Evolutionary conservation across 163 green algal genomes (phyloP), one percentile per base, ranked within the genome.

Genomic region (Volvox carteri): DNA sequence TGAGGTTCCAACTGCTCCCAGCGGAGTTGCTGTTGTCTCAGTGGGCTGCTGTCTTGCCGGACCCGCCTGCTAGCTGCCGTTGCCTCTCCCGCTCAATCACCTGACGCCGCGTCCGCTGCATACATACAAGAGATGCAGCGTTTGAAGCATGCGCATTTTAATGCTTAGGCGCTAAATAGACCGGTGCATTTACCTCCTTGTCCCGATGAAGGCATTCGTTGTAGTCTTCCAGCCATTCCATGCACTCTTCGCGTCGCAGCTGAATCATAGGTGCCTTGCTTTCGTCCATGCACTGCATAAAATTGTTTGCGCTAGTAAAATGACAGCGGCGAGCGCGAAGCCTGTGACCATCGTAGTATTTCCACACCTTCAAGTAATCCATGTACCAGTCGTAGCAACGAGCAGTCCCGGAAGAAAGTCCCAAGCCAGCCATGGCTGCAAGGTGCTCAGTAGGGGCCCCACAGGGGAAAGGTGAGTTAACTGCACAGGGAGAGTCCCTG

Each of bases 201-300:
- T 90, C 78, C 25, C 85, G 85, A 65, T 93, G 91, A 56, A 93
- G 74, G 80, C 91, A 93, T 28, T 93, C 91, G 58, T 90, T 91
- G 91, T 93, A 93, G 54, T 93, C 91, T 58, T 92, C 88, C 79
- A 92, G 85, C 85, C 85, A 93, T 46, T 91, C 91, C 30, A 78
- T 83, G 88, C 91, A 93, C 56, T 93, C 85, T 52, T 91, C 37
- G 35, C 91, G 91, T 1, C 88, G 75, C 14, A 90, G 23, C 18
- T 81, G 74, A 37, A 91, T 88, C 54, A 90, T 93, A 44, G 88
- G 85, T 16, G 74, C 88, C 85, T 92, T 93, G 75, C 88, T 90
- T 74, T 93, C 91, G 35, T 93, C 91, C 88, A 93, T 79, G 68
- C 91, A 93, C 91, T 93, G 85, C 84, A 74, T 23, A 25, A 78